Percentiles rank a stretch among this genome's conserved stretches.
Evolutionary conservation across 2,329 filamentous ascomycete genomes (phyloP).

Genomic region (Pseudophaeomoniella oleicola): DNA sequence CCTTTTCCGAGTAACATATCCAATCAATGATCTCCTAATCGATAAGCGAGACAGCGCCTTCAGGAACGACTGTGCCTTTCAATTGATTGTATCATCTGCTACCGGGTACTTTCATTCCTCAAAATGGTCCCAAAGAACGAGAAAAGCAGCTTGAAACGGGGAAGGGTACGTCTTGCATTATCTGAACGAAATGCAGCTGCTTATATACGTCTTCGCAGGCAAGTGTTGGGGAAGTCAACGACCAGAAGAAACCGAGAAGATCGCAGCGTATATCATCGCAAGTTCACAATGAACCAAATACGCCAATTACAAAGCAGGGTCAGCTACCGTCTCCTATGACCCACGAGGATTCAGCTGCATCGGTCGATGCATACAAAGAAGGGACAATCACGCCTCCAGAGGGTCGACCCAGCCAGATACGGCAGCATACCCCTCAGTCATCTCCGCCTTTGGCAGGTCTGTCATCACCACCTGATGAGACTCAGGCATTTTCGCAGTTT

Average conservation of each 20-base stretch:
- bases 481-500: conserved; percentile 69
- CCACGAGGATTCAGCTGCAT: conserved; percentile 48
- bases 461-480: conserved; percentile 58
- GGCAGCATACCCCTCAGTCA: conserved; percentile 26
- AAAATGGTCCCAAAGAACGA: conserved; percentile 39
- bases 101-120: not conserved
- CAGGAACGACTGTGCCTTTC: not conserved
- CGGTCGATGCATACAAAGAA: conserved; percentile 47
- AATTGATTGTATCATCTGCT: not conserved
- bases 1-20: too few species aligned
- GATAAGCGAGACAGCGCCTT: not conserved
- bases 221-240: conserved; percentile 49
- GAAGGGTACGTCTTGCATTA: conserved; percentile 43
- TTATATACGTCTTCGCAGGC: conserved; percentile 33
- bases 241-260: conserved; percentile 72
- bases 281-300: conserved; percentile 29
- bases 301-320: conserved; percentile 46
- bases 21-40: not conserved
- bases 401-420: conserved; percentile 39
- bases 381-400: conserved; percentile 56
- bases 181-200: conserved; percentile 5
- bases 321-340: conserved; percentile 75
- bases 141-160: conserved; percentile 76
- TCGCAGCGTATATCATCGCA: conserved; percentile 57
- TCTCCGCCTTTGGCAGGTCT: conserved; percentile 31